phyloP scores from a whole-genome alignment of 805 yeast species.

The Candida ovalis region DNA sequence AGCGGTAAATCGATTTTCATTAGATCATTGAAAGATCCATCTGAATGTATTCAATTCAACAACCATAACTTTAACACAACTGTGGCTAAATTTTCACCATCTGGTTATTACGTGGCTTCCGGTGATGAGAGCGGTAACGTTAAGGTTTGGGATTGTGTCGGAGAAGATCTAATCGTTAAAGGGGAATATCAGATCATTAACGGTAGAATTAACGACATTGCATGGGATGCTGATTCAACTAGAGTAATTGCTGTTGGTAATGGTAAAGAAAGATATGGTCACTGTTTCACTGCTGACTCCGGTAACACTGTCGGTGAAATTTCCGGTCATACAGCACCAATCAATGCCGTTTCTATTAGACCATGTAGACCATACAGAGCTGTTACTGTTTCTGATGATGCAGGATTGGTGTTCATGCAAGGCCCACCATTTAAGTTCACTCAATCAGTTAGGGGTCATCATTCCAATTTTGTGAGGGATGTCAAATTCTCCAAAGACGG shows the following conservation, averaged over 20 bases:
- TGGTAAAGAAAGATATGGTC: slow-evolving; percentile 90
- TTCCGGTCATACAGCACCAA: slow-evolving; percentile 81
- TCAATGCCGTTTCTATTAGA: slow-evolving; percentile 81
- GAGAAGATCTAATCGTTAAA: slow-evolving; percentile 57
- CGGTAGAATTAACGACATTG: slow-evolving; percentile 77
- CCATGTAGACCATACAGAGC: slow-evolving; percentile 90
- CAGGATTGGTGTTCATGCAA: slow-evolving; percentile 73
- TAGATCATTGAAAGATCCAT: slow-evolving; percentile 57
- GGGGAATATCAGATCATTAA: slow-evolving; percentile 72
- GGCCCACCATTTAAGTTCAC: slow-evolving; percentile 95
- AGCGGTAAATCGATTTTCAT: slow-evolving; percentile 76
- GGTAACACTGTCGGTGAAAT: slow-evolving; percentile 98
- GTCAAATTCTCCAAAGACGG: slow-evolving; percentile 85
- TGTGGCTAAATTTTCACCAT: slow-evolving; percentile 83
- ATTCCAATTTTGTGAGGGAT: slow-evolving; percentile 74
- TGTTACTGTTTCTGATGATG: slow-evolving; percentile 89
- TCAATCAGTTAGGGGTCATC: slow-evolving; percentile 67
- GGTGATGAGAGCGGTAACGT: slow-evolving; percentile 92
- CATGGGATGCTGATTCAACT: slow-evolving; percentile 88
- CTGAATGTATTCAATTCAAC: slow-evolving; percentile 58
- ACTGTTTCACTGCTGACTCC: slow-evolving; percentile 87
- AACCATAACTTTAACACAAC: slow-evolving; percentile 72
- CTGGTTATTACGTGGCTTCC: slow-evolving; percentile 85
- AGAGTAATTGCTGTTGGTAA: slow-evolving; percentile 93
- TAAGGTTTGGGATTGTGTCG: slow-evolving; percentile 76